These are phyloP conservation scores for Leptodermis oblonga DNA, from an alignment of 257 asterid genomes.

Conservation along the genomic window DNA sequence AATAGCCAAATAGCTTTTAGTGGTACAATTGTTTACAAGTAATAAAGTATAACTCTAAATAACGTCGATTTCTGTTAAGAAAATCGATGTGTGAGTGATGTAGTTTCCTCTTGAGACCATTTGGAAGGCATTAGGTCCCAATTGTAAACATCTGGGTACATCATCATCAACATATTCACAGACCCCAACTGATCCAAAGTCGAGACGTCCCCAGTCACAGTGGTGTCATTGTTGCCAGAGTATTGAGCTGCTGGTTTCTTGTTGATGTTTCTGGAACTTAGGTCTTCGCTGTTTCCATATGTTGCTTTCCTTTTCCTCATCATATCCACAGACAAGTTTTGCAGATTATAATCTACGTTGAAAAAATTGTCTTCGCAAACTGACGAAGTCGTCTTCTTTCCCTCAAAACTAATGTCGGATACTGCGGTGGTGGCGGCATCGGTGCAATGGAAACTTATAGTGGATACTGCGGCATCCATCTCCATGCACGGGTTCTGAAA, in stretches of 20 bases:
- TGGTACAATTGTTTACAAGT: too few species aligned
- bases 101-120: too few species aligned
- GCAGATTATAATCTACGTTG: slow-evolving; percentile 3
- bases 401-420: slow-evolving; percentile 13
- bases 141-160: slow-evolving; percentile 9
- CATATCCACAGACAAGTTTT: not conserved
- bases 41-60: too few species aligned
- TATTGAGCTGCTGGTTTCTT: not conserved
- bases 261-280: not conserved
- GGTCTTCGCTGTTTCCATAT: not conserved
- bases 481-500: slow-evolving; percentile 9
- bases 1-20: too few species aligned
- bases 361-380: slow-evolving; percentile 15
- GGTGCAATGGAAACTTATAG: not conserved
- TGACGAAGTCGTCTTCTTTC: not conserved
- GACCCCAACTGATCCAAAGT: not conserved
- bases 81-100: not conserved
- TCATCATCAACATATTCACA: slow-evolving; percentile 1
- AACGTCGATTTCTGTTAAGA: too few species aligned
- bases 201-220: not conserved
- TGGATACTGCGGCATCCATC: not conserved
- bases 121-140: not conserved
- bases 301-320: slow-evolving; percentile 3
- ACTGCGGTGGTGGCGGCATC: not conserved
- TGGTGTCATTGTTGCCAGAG: not conserved